Base-by-base conservation (phyloP, 2,329 filamentous ascomycete genomes). In the Beauveria asiatica region DNA sequence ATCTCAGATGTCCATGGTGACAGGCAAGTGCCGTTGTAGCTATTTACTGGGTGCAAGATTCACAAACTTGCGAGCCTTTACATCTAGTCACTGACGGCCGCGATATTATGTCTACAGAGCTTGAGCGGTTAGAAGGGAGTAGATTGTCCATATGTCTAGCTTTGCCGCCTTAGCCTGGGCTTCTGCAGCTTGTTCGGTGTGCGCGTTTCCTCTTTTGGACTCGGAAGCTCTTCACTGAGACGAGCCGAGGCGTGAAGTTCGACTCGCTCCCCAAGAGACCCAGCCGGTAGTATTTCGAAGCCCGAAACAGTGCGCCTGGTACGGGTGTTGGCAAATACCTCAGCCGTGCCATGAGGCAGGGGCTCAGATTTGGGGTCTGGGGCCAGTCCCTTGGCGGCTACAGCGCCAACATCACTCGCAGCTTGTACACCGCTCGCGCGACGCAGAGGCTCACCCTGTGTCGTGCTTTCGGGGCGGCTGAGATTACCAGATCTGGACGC, bases 231-330 rank as follows among this genome's bases (percentile, higher is more conserved):
- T 46, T 21, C 37, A 45, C 11, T 52, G 37, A 13, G 23, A n/a
- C 16, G n/a, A 10, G 11, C 13, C 1, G 41, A 33, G 10, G 41
- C 17, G 33, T 42, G 44, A 10, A 61, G 55, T 42, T 58, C 55
- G 13, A 61, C 21, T 13, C 60, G 54, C 25, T 53, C 11, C 30
- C 55, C 60, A 6, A 59, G 49, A 25, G 55, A 49, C 3, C 60
- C 60, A 19, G 60, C 60, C 10, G 60, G 60, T 11, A 61, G 50
- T 54, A 59, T 54, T 50, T 61, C 60, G 52, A 61, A 61, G 4
- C 51, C 56, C 19, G 60, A 54, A 33, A 19, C 23, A n/a, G 60
- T 58, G 6, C 55, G 50, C 25, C 55, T 39, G 1, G 56, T 41
- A 5, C 23, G 37, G 7, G 49, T 59, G 25, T 61, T 61, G 49